Conservation (phyloP, 495 filamentous ascomycete species). For the Aspergillus cavernicola region DNA sequence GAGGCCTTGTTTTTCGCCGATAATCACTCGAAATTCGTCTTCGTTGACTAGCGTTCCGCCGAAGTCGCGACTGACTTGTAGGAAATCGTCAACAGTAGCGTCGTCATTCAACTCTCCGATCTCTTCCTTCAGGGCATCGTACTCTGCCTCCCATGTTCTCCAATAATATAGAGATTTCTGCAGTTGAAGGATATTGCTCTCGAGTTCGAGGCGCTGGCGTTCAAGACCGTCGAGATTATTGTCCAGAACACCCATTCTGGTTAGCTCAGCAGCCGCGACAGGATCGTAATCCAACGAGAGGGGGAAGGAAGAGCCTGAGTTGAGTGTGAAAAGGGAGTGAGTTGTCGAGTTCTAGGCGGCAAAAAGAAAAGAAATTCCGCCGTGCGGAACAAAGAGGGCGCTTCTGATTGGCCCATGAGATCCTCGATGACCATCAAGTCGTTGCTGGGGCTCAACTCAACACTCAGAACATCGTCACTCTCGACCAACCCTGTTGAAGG, state of each 20-base stretch:
- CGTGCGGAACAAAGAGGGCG: slow-evolving; percentile 18
- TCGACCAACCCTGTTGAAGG: neutral
- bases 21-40: slow-evolving; percentile 44
- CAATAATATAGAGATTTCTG: slow-evolving; percentile 76
- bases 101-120: slow-evolving; percentile 53
- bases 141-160: slow-evolving; percentile 87
- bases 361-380: slow-evolving; percentile 22
- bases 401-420: slow-evolving; percentile 25
- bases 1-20: slow-evolving; percentile 31
- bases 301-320: too few species aligned
- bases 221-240: slow-evolving; percentile 54
- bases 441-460: neutral
- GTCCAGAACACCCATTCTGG: slow-evolving; percentile 33
- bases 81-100: slow-evolving; percentile 47
- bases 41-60: slow-evolving; percentile 54
- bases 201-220: slow-evolving; percentile 67
- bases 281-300: neutral
- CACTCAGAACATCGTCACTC: neutral
- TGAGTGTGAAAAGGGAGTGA: neutral
- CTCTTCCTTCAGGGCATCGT: slow-evolving; percentile 81
- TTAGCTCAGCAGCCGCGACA: neutral
- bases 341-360: neutral
- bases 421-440: slow-evolving; percentile 5
- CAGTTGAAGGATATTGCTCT: slow-evolving; percentile 71
- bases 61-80: slow-evolving; percentile 45